Evolutionary conservation across 257 asterid genomes (phyloP), one percentile per base, ranked within the genome.

Genomic region (Jaltomata sinuosa): DNA sequence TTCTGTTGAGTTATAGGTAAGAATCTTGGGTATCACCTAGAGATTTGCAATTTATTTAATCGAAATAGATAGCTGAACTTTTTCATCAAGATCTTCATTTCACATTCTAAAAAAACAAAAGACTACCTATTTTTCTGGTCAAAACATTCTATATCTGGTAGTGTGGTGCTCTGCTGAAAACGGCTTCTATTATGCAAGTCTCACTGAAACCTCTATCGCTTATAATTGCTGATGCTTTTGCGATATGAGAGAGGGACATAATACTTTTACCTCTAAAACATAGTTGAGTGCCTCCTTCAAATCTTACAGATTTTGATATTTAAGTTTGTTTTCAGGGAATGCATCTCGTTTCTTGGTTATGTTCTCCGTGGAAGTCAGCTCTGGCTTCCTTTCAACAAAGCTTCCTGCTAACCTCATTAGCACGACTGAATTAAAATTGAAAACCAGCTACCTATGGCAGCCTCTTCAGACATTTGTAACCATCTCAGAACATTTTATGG

Each of bases 381-480:
- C 86, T 14, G 99, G 99, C 49, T 65, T 89, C 68, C 42, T 96
- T 9, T 92, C 93, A 16, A 89, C 96, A 19, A 93, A 90, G 83
- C 94, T 96, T 79, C 96, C 99, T 4, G 88, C 97, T 5, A 87
- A 88, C 80, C 98, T 94, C 31, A 83, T 96, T 27, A 83, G 90
- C 27, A 89, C 93, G 10, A 94, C 97, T 12, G 99, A 96, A 87
- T 83, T 96, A 81, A 96, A 96, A 89, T 29, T 89, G 88, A 92
- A 84, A 89, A 86, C 85, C 4, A 93, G 93, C 84, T 87, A 92
- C 76, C 97, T 87, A 21, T 96, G 98, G 99, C 99, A 93, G 76
- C 97, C 99, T 64, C 91, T 96, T 38, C 93, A 86, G 62, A 93
- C 98, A 84, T 96, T 93, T 91, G 99, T 96, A 59, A 87, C 97